These are phyloP conservation scores for Ogataea minuta DNA, from an alignment of 805 yeast genomes.

Conservation along the genomic window DNA sequence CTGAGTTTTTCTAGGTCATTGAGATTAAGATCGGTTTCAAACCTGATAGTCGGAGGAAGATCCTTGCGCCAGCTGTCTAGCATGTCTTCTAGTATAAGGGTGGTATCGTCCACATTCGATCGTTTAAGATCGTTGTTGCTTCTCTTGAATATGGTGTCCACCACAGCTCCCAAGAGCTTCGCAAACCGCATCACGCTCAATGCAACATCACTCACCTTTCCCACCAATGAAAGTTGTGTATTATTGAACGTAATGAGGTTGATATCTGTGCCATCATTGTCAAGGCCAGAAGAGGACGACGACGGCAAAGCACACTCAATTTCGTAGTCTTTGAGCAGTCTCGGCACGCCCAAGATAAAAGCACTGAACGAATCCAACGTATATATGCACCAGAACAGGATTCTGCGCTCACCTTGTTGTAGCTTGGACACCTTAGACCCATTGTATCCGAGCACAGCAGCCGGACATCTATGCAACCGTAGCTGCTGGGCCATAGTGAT, in stretches of 20 bases:
- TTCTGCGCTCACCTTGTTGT: slow-evolving; percentile 80
- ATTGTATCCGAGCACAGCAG: slow-evolving; percentile 67
- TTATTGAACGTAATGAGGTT: slow-evolving; percentile 61
- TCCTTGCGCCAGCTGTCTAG: slow-evolving; percentile 79
- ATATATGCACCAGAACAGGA: slow-evolving; percentile 82
- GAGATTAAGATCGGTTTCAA: slow-evolving; percentile 60
- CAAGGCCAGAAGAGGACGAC: slow-evolving; percentile 23
- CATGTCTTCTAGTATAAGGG: slow-evolving; percentile 52
- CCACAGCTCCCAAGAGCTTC: slow-evolving; percentile 67
- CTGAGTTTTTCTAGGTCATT: slow-evolving; percentile 35
- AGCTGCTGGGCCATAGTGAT: slow-evolving; percentile 83
- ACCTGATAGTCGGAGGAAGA: slow-evolving; percentile 57
- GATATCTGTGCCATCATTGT: slow-evolving; percentile 43
- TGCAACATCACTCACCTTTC: slow-evolving; percentile 64
- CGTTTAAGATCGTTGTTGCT: slow-evolving; percentile 37
- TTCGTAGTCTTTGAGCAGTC: slow-evolving; percentile 74
- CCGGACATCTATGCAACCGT: slow-evolving; percentile 82
- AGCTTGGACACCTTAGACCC: slow-evolving; percentile 64
- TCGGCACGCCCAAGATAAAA: slow-evolving; percentile 77
- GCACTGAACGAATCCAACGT: slow-evolving; percentile 73
- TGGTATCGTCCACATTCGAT: slow-evolving; percentile 30
- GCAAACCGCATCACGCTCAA: slow-evolving; percentile 66
- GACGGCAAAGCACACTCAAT: slow-evolving; percentile 86
- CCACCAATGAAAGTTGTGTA: slow-evolving; percentile 59
- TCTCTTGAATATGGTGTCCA: slow-evolving; percentile 70